phyloP scores from a whole-genome alignment of 1,284 basidiomycete genomes.

The Pyrrhoderma lamaoense region DNA sequence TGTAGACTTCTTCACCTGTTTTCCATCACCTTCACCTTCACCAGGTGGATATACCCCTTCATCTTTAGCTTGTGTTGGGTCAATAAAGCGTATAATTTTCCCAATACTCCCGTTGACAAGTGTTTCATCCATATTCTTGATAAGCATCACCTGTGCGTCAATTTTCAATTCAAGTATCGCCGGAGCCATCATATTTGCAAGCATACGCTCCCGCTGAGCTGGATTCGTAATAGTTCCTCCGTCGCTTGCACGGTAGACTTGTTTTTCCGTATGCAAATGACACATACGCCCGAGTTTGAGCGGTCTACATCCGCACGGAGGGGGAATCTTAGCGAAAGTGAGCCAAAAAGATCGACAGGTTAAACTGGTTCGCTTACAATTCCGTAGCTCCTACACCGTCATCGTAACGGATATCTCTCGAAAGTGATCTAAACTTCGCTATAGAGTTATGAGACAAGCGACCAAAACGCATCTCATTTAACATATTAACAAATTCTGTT shows the following conservation, averaged over 20 bases:
- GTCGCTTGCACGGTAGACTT: conserved; percentile 45
- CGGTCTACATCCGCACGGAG: conserved; percentile 59
- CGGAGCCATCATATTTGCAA: conserved; percentile 71
- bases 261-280: conserved; percentile 31
- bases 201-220: conserved; percentile 53
- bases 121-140: conserved; percentile 72
- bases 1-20: conserved; percentile 26
- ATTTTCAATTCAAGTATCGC: conserved; percentile 52
- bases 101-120: conserved; percentile 76
- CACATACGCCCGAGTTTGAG: conserved; percentile 42
- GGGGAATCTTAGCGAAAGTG: conserved; percentile 38
- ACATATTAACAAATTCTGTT: conserved; percentile 79
- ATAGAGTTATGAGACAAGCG: conserved; percentile 51
- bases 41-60: conserved; percentile 27
- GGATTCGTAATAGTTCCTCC: conserved; percentile 45
- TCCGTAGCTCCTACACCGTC: conserved; percentile 80
- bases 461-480: conserved; percentile 90
- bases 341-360: neutral
- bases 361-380: conserved; percentile 32
- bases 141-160: conserved; percentile 55
- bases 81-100: conserved; percentile 48
- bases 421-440: conserved; percentile 52
- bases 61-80: conserved; percentile 26
- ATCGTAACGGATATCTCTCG: conserved; percentile 50
- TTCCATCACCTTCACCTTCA: conserved; percentile 26